Percentiles rank a stretch among this genome's conserved stretches.
phyloP scores from a whole-genome alignment of 768 basidiomycete species.

The Heimioporus sp. region DNA sequence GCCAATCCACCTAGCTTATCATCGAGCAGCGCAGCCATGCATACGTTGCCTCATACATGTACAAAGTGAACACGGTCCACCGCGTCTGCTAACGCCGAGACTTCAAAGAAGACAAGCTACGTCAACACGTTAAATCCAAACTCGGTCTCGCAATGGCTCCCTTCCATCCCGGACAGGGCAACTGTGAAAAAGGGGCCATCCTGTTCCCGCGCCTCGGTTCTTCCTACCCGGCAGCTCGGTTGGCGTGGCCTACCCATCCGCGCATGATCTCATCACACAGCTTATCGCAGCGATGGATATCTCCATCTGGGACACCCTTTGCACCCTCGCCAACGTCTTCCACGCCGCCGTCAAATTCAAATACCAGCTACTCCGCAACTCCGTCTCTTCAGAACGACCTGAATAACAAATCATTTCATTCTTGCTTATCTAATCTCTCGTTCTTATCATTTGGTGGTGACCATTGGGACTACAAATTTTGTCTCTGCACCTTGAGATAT shows the following conservation, averaged over 20 bases:
- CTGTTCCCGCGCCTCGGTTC: conserved; percentile 68
- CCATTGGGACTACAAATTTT: too few species aligned
- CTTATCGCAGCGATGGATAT: conserved; percentile 81
- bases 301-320: conserved; percentile 82
- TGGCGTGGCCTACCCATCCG: conserved; percentile 48
- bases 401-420: too few species aligned
- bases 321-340: conserved; percentile 74
- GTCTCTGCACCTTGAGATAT: too few species aligned
- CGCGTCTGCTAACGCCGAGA: conserved; percentile 9
- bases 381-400: conserved; percentile 63
- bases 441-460: too few species aligned
- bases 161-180: conserved; percentile 64
- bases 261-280: conserved; percentile 23
- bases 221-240: conserved; percentile 74
- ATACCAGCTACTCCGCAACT: conserved; percentile 64
- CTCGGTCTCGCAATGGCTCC: conserved; percentile 84
- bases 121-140: conserved; percentile 70
- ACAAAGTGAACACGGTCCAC: conserved; percentile 90
- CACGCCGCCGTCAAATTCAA: conserved; percentile 69
- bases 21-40: conserved; percentile 85
- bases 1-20: conserved; percentile 52
- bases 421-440: too few species aligned
- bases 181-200: conserved; percentile 79
- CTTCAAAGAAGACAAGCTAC: conserved; percentile 46
- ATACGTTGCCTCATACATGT: conserved; percentile 88